These are phyloP conservation scores for Cyclocybe aegerita DNA, from an alignment of 768 basidiomycete species.

Conservation along the genomic window DNA sequence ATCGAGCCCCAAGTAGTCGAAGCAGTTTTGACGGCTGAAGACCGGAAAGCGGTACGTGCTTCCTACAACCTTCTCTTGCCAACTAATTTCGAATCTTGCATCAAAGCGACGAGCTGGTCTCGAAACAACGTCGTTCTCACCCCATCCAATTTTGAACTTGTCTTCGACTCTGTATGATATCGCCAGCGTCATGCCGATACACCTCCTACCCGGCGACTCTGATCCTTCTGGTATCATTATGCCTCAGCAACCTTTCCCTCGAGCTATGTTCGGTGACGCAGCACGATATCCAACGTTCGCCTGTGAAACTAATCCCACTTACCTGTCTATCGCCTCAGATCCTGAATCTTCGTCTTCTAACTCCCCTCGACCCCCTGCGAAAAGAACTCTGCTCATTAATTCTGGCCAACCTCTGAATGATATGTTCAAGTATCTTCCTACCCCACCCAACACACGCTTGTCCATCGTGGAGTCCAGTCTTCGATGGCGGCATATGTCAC, in stretches of 20 bases:
- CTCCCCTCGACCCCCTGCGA: slow-evolving; percentile 21
- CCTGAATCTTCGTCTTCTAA: slow-evolving; percentile 21
- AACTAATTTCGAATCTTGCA: not conserved
- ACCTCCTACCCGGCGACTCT: slow-evolving; percentile 82
- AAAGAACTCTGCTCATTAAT: slow-evolving; percentile 72
- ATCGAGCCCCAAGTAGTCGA: slow-evolving; percentile 31
- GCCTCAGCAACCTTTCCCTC: slow-evolving; percentile 92
- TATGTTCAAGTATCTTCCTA: slow-evolving; percentile 88
- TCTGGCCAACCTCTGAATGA: slow-evolving; percentile 95
- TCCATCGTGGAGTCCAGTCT: slow-evolving; percentile 78
- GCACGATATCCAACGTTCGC: slow-evolving; percentile 61
- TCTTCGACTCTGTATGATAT: slow-evolving; percentile 75
- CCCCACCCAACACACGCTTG: slow-evolving; percentile 69
- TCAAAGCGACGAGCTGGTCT: slow-evolving; percentile 64
- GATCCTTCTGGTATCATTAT: slow-evolving; percentile 90
- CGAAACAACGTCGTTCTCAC: slow-evolving; percentile 65
- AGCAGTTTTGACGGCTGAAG: slow-evolving; percentile 34
- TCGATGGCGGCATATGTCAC: slow-evolving; percentile 95
- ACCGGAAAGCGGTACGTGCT: slow-evolving; percentile 56
- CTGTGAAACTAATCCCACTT: slow-evolving; percentile 89
- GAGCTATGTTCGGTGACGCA: slow-evolving; percentile 81
- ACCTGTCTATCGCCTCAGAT: slow-evolving; percentile 61
- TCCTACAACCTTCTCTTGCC: not conserved
- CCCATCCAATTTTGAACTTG: slow-evolving; percentile 72
- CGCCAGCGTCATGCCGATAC: slow-evolving; percentile 75